Base-by-base conservation (phyloP, 805 yeast species). In the Saccharomycodes ludwigii region DNA sequence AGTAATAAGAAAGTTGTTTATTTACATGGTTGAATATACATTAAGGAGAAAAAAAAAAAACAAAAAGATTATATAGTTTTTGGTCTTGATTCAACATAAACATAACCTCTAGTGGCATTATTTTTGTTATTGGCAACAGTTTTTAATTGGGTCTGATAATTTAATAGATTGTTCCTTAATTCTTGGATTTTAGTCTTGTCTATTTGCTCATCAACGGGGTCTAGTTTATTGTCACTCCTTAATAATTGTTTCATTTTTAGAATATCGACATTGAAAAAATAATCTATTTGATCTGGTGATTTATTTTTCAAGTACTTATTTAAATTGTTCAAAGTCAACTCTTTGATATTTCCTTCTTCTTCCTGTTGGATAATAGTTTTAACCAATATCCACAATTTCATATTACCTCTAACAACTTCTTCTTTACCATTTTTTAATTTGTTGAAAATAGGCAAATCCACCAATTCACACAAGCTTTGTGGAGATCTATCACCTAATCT, bases 401-500 rank as follows among this genome's bases (percentile, higher is more conserved):
- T 23, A 29, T 53, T 50, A 15, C 59, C 59, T 21, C 47, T 46
- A 6, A 43, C 20, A 6, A 50, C 48, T 5, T 8, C 18, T n/a
- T n/a, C n/a, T n/a, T n/a, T n/a, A n/a, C n/a, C n/a, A 6, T 12
- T 19, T 3, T 20, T 16, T 14, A 13, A 18, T 13, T 30, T 23
- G 7, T 27, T 21, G 17, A 34, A 34, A 12, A 34, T 15, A 3
- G 63, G 56, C 4, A 76, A 73, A 44, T 81, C 95, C 1, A 88
- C 93, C 29, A 91, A 63, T 56, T 91, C 98, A 33, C 91, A 49
- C 6, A 86, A 75, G 1, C 91, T 76, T 65, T 82, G 91, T 20
- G 86, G 86, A 0, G 96, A 94, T 39, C 75, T 79, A 52, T 91
- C 98, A 34, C 91, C 86, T 29, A 77, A 55, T 42, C 97, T 67